Conservation (phyloP, 1,284 basidiomycete species). For the Chiua sp. region DNA sequence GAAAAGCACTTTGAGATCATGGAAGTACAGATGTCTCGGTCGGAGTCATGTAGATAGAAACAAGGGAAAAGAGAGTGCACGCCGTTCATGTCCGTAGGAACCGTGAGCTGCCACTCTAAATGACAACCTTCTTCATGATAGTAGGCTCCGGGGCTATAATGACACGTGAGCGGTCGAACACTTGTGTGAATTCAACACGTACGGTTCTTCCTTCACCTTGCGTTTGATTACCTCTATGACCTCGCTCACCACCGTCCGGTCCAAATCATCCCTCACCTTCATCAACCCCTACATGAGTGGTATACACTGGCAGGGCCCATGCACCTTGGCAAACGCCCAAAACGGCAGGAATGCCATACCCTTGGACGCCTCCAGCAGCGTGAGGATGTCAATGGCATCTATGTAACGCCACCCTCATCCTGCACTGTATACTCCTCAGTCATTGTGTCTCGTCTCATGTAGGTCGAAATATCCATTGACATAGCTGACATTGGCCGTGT, state of each 20-base stretch:
- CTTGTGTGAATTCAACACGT: conserved; percentile 42
- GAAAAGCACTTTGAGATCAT: conserved; percentile 87
- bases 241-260: conserved; percentile 85
- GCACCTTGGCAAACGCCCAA: conserved; percentile 96
- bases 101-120: conserved; percentile 76
- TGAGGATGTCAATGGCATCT: no score
- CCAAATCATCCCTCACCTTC: conserved; percentile 90
- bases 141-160: conserved; percentile 73
- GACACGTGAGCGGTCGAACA: conserved; percentile 11
- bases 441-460: no score
- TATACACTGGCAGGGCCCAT: conserved; percentile 86
- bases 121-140: conserved; percentile 84
- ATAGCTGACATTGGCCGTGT: no score
- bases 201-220: conserved; percentile 96
- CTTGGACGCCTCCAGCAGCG: conserved; percentile 88
- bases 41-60: conserved; percentile 4
- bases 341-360: conserved; percentile 95
- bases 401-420: no score
- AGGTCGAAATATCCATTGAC: no score
- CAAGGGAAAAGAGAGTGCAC: conserved; percentile 71
- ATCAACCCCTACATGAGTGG: conserved; percentile 91
- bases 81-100: conserved; percentile 50
- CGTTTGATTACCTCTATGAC: conserved; percentile 95
- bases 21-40: conserved; percentile 81
- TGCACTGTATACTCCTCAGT: no score